Percentiles rank a stretch among this genome's conserved stretches.
phyloP scores from a whole-genome alignment of 306 rosid genomes.

The Phaseolus lunatus region DNA sequence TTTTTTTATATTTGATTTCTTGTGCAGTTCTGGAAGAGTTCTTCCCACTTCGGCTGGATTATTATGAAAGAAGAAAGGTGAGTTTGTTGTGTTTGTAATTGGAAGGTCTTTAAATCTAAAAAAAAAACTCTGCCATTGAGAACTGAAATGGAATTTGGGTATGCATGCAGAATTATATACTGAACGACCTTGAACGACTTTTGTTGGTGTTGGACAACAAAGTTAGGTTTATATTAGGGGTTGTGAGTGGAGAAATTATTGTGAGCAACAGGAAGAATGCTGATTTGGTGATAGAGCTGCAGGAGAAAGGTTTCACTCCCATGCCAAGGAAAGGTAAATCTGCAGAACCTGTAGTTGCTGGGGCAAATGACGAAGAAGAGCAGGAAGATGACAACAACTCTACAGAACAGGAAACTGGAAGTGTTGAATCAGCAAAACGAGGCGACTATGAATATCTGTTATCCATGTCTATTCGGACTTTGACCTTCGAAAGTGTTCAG shows the following conservation, averaged over 20 bases:
- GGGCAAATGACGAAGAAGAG: slow-evolving; percentile 81
- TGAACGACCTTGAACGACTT: slow-evolving; percentile 69
- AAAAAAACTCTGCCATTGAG: background rate
- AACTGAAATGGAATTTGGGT: slow-evolving; percentile 30
- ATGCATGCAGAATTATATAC: slow-evolving; percentile 65
- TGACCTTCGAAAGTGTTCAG: slow-evolving; percentile 84
- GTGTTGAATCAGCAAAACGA: slow-evolving; percentile 47
- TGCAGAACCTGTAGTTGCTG: slow-evolving; percentile 88
- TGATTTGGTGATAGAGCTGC: slow-evolving; percentile 78
- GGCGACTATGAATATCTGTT: slow-evolving; percentile 82
- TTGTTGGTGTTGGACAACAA: slow-evolving; percentile 78
- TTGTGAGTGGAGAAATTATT: slow-evolving; percentile 80
- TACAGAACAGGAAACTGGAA: slow-evolving; percentile 59
- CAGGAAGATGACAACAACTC: slow-evolving; percentile 58
- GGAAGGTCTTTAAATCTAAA: background rate
- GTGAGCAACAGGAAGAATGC: slow-evolving; percentile 82
- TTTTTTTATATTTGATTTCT: slow-evolving; percentile 33
- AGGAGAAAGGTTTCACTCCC: slow-evolving; percentile 90
- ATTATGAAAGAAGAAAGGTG: slow-evolving; percentile 88
- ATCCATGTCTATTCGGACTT: slow-evolving; percentile 78
- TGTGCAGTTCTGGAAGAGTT: slow-evolving; percentile 89
- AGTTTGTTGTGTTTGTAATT: slow-evolving; percentile 9
- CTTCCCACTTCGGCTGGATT: slow-evolving; percentile 73
- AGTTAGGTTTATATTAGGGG: slow-evolving; percentile 88
- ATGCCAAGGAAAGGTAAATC: slow-evolving; percentile 79